These are phyloP conservation scores for Aciculosporium take DNA, from an alignment of 2,329 filamentous ascomycete genomes.

Conservation along the genomic window DNA sequence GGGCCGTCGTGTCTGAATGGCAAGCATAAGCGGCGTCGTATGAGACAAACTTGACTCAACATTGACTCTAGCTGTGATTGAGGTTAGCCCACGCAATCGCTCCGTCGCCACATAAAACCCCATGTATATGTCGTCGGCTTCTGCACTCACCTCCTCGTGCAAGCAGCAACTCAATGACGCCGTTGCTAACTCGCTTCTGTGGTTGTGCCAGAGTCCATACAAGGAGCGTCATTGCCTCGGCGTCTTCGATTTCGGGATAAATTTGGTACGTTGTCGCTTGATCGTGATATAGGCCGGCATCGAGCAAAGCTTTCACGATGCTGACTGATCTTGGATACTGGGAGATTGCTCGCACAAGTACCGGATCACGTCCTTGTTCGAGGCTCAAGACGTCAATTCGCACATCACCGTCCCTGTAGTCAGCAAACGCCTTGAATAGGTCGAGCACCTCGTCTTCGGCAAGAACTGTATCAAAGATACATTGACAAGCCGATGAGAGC, in stretches of 20 bases:
- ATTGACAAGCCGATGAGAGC: slow-evolving; percentile 39
- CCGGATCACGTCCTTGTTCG: slow-evolving; percentile 27
- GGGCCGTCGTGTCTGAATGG: slow-evolving; percentile 39
- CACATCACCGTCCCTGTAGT: slow-evolving; percentile 32
- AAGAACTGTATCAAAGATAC: slow-evolving; percentile 37
- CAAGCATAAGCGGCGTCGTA: slow-evolving; percentile 44
- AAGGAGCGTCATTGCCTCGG: slow-evolving; percentile 42
- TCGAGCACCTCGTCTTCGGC: slow-evolving; percentile 35
- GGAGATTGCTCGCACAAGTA: slow-evolving; percentile 37
- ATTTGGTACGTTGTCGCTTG: slow-evolving; percentile 31
- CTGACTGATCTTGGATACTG: slow-evolving; percentile 40
- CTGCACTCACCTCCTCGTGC: slow-evolving; percentile 24
- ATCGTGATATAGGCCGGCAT: slow-evolving; percentile 46
- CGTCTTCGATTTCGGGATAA: slow-evolving; percentile 30
- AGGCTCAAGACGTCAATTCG: slow-evolving; percentile 36
- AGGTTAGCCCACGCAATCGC: slow-evolving; percentile 4
- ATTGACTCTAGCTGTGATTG: slow-evolving; percentile 38
- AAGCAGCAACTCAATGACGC: slow-evolving; percentile 43
- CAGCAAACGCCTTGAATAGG: slow-evolving; percentile 36
- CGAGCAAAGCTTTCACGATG: slow-evolving; percentile 37
- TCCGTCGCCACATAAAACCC: neutral
- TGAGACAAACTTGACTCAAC: slow-evolving; percentile 36
- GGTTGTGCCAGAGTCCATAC: slow-evolving; percentile 48
- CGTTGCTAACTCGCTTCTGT: slow-evolving; percentile 46
- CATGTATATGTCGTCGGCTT: neutral